Conservation (phyloP, 108 stramenopile species). For the Pelagomonas calceolata region DNA sequence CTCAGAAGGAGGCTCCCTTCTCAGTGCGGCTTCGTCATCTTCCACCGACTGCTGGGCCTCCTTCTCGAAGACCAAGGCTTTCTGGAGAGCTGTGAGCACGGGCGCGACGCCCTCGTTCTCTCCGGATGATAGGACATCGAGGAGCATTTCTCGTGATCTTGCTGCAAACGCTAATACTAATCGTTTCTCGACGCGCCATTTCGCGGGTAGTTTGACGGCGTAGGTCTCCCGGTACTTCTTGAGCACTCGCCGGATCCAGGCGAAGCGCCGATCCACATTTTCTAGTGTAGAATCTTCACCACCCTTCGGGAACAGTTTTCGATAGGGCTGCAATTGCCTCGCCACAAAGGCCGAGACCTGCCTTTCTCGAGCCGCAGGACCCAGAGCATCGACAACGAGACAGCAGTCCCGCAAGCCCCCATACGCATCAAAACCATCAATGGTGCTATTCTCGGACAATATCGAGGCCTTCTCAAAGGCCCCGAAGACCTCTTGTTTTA, state of each 20-base stretch:
- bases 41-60: conserved; percentile 74
- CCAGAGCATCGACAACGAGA: conserved; percentile 87
- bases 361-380: conserved; percentile 46
- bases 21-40: not conserved
- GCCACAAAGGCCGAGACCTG: conserved; percentile 67
- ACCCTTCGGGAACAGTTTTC: conserved; percentile 34
- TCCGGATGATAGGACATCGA: conserved; percentile 21
- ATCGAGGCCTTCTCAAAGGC: conserved; percentile 34
- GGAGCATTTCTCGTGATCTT: conserved; percentile 39
- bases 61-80: conserved; percentile 85
- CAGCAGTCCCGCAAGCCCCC: conserved; percentile 61
- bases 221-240: conserved; percentile 59
- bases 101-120: conserved; percentile 69
- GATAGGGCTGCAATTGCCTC: conserved; percentile 72
- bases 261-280: conserved; percentile 75
- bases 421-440: not conserved
- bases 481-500: conserved; percentile 29
- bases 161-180: conserved; percentile 61
- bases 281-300: conserved; percentile 42
- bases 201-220: conserved; percentile 68
- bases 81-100: conserved; percentile 82
- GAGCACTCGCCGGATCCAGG: conserved; percentile 78
- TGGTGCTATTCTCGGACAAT: no score
- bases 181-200: conserved; percentile 74
- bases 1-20: not conserved